Evolutionary conservation across 352 stramenopile species (phyloP).

Genomic region (Globisporangium echinulatum): DNA sequence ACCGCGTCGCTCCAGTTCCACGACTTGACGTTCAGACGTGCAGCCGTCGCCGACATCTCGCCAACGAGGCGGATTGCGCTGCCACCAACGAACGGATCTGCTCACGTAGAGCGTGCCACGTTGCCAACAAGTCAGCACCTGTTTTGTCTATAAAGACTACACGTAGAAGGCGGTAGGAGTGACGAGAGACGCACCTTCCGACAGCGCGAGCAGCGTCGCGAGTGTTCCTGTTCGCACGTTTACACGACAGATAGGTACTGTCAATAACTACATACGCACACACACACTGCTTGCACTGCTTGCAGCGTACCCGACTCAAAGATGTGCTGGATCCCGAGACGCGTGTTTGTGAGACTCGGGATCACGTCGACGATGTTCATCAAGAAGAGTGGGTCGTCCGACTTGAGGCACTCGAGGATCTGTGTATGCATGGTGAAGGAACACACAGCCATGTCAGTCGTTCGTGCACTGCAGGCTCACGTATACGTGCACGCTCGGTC

Average conservation of each 20-base stretch:
- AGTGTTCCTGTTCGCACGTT: slow-evolving; percentile 39
- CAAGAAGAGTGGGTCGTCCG: slow-evolving; percentile 70
- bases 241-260: neutral
- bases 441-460: neutral
- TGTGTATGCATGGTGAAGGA: slow-evolving; percentile 9
- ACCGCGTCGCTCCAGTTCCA: slow-evolving; percentile 75
- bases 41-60: slow-evolving; percentile 64
- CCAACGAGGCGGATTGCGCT: slow-evolving; percentile 73
- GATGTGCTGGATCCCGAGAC: slow-evolving; percentile 58
- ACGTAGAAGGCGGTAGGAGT: too few species aligned
- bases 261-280: too few species aligned
- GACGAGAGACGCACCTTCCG: slow-evolving; percentile 23
- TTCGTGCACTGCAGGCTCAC: too few species aligned
- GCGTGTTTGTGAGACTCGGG: slow-evolving; percentile 59
- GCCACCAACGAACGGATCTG: slow-evolving; percentile 74
- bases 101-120: neutral
- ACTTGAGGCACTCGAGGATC: slow-evolving; percentile 70
- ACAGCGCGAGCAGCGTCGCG: slow-evolving; percentile 55
- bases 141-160: too few species aligned
- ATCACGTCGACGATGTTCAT: slow-evolving; percentile 84
- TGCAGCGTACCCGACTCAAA: slow-evolving; percentile 64
- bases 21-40: slow-evolving; percentile 53
- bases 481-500: too few species aligned
- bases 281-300: too few species aligned
- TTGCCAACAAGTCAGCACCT: too few species aligned